Evolutionary conservation across 331 rosid species (phyloP), one percentile per base, ranked within the genome.

Genomic region (Pyracantha coccinea): DNA sequence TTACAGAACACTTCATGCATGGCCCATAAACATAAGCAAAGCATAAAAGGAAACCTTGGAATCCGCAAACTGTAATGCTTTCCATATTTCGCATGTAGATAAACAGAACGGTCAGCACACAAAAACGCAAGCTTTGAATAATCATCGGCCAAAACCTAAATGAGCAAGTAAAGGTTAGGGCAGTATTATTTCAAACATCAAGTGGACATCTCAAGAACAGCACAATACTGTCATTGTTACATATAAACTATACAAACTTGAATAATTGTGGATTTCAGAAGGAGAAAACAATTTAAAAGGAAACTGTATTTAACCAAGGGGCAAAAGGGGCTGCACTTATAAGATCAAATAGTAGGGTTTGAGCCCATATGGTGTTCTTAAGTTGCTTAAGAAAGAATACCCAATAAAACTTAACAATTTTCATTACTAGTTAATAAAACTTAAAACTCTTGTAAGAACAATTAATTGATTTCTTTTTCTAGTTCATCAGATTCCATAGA

Each of bases 71-170:
- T 90, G 82, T 87, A 74, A 81, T 94, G 99, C 66, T 92, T 91
- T 83, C 99, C 99, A 73, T 94, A 94, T 80, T 92, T 94, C 11
- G 99, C 99, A 78, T 94, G 99, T 9, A 94, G 83, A 81, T 14
- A 62, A 77, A 94, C 79, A 44, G 92, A 87, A 44, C 99, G 99
- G 78, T 94, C 93, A 65, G 99, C 93, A 75, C 99, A 94, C 66
- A 94, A 81, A 81, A 92, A 92, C 52, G 99, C 99, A 66, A 94
- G 81, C 86, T 94, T 94, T 23, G 99, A 94, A 80, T 94, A 94
- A 85, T 94, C 99, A 73, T 90, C 96, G 14, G 73, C 68, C 65
- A 94, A 79, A 81, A 92, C 89, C 98, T 93, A 75, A 67, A 77
- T 31, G 57, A 63, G 50, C 68, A 75, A 77, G 35, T 35, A 82